Percentiles rank a stretch among this genome's conserved stretches.
Evolutionary conservation across 2,329 filamentous ascomycete genomes (phyloP).

Genomic region (Fusarium tricinctum): DNA sequence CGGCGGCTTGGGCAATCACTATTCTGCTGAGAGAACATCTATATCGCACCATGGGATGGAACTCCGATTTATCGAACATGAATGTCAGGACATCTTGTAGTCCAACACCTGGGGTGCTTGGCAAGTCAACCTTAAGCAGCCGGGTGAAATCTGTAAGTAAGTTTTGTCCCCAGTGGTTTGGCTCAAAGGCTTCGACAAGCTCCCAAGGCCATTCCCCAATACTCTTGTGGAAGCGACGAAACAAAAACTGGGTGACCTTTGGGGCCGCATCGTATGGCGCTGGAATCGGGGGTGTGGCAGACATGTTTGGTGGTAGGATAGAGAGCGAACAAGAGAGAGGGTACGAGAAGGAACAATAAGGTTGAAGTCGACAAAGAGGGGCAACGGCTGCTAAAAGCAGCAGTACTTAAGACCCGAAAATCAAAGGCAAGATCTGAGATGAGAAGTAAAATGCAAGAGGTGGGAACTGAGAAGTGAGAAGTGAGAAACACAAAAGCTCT

Average conservation of each 20-base stretch:
- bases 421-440: background rate
- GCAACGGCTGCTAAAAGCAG: too few relatives aligned
- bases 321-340: too few relatives aligned
- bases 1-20: background rate
- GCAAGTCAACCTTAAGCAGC: background rate
- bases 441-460: too few relatives aligned
- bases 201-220: slow-evolving; percentile 22
- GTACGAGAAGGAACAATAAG: background rate
- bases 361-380: background rate
- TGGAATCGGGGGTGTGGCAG: background rate
- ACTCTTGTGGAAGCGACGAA: background rate
- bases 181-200: background rate
- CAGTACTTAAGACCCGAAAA: too few relatives aligned
- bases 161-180: background rate
- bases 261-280: background rate
- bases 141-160: background rate
- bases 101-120: background rate
- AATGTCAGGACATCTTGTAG: background rate
- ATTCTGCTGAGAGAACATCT: background rate
- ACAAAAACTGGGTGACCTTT: rapidly evolving
- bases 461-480: background rate
- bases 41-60: rapidly evolving
- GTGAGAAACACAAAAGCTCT: background rate
- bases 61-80: background rate
- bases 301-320: too few relatives aligned